A percentile compares a stretch with the other conserved stretches of the same genome.
Conservation (phyloP, 257 asterid species). For the Rauvolfia tetraphylla region DNA sequence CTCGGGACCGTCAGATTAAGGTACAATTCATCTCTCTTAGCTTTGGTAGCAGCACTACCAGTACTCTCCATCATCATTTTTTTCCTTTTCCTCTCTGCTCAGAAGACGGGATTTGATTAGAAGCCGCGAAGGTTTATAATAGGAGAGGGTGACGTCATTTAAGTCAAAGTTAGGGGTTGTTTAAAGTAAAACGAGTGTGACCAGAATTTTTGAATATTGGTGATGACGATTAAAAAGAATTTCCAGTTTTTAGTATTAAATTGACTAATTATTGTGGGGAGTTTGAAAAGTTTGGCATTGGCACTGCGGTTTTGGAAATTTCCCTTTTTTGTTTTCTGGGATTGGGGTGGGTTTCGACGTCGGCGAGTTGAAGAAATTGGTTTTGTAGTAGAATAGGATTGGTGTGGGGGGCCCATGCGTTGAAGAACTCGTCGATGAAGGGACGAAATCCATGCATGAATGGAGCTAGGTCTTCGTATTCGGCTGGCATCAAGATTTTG, state of each 20-base stretch:
- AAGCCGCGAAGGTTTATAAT: slow-evolving; percentile 23
- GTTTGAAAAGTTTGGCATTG: neutral
- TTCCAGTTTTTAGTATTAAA: no score
- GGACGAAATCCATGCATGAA: neutral
- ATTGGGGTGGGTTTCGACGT: no score
- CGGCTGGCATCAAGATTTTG: neutral
- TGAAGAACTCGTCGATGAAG: neutral
- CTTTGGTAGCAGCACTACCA: neutral
- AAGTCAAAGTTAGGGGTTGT: slow-evolving; percentile 32
- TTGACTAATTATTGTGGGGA: neutral
- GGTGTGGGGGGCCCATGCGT: neutral
- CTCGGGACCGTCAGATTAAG: slow-evolving; percentile 56
- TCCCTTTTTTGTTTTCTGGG: neutral
- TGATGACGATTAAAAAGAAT: neutral
- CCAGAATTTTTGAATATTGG: neutral
- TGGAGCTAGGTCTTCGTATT: neutral
- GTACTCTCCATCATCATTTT: slow-evolving; percentile 18
- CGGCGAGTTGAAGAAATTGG: neutral
- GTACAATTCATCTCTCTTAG: slow-evolving; percentile 43
- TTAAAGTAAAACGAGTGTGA: slow-evolving; percentile 13
- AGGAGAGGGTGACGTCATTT: slow-evolving; percentile 36
- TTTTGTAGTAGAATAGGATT: no score
- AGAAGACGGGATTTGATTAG: neutral
- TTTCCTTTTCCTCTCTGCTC: neutral
- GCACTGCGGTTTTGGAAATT: neutral